A percentile compares a stretch with the other conserved stretches of the same genome.
phyloP scores from a whole-genome alignment of 1,284 basidiomycete species.

The Pseudozyma sp. region DNA sequence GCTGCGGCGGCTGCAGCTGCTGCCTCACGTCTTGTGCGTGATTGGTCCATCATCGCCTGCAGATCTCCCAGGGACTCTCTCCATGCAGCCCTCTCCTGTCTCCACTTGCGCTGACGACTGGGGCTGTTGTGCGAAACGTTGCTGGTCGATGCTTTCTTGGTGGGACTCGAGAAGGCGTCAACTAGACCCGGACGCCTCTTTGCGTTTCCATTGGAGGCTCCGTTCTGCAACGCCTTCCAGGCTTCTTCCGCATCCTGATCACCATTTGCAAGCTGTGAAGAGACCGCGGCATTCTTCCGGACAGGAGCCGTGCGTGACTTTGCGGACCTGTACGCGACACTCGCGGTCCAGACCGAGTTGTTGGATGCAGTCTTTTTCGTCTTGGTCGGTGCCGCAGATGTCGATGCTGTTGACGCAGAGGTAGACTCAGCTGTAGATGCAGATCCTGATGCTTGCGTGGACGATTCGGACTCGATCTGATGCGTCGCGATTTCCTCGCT shows the following conservation, averaged over 20 bases:
- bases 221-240: constrained; percentile 29
- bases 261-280: constrained; percentile 11
- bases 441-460: constrained; percentile 7
- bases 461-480: constrained; percentile 1
- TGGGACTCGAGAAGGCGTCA: constrained; percentile 42
- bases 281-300: constrained; percentile 15
- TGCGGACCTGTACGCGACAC: constrained; percentile 39
- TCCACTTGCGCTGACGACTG: constrained; percentile 32
- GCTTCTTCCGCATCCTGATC: constrained; percentile 28
- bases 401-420: not conserved
- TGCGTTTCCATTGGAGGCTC: constrained; percentile 1
- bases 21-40: constrained; percentile 21
- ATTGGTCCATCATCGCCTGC: constrained; percentile 45
- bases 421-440: constrained; percentile 1
- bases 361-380: constrained; percentile 30
- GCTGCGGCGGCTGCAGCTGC: constrained; percentile 9
- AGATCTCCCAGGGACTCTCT: constrained; percentile 38
- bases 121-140: constrained; percentile 13
- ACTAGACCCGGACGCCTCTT: constrained; percentile 36
- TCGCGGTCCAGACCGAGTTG: constrained; percentile 45
- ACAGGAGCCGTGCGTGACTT: constrained; percentile 40
- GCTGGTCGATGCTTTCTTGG: constrained; percentile 16
- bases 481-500: not conserved
- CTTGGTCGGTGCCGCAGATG: not conserved
- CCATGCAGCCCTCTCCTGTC: constrained; percentile 44